phyloP scores from a whole-genome alignment of 2,329 filamentous ascomycete species.

The Proliferodiscus dingleyae region DNA sequence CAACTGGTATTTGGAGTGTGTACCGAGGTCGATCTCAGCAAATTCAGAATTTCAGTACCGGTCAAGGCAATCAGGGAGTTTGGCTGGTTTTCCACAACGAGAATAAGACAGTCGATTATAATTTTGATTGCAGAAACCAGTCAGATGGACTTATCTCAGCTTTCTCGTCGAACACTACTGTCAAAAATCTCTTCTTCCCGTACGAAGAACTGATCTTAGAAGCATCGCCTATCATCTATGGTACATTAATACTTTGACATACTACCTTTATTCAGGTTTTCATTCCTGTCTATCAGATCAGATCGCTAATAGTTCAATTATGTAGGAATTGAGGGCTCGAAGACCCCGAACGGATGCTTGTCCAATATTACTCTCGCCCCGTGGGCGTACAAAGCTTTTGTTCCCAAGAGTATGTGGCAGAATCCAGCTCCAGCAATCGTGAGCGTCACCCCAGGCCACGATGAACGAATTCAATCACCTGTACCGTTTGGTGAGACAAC shows the following conservation, averaged over 20 bases:
- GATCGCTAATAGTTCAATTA: constrained; percentile 28
- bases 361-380: constrained; percentile 46
- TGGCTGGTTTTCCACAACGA: constrained; percentile 42
- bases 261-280: neutral
- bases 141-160: constrained; percentile 45
- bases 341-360: constrained; percentile 52
- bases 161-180: constrained; percentile 46
- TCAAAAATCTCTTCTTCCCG: constrained; percentile 57
- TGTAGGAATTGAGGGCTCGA: constrained; percentile 44
- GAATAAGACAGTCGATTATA: constrained; percentile 44
- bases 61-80: constrained; percentile 39
- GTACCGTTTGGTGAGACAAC: constrained; percentile 37
- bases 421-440: constrained; percentile 51
- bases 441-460: constrained; percentile 54
- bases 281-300: neutral
- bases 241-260: constrained; percentile 21
- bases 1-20: constrained; percentile 57
- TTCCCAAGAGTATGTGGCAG: constrained; percentile 47
- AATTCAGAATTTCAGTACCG: constrained; percentile 47
- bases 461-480: constrained; percentile 48
- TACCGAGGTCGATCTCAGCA: constrained; percentile 39
- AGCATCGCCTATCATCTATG: constrained; percentile 41
- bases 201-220: constrained; percentile 51
- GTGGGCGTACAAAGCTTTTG: constrained; percentile 54
- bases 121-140: constrained; percentile 44